Percentiles rank a stretch among this genome's conserved stretches.
Evolutionary conservation across 1,139 yeast species (phyloP).

Genomic region (Candida sp.): DNA sequence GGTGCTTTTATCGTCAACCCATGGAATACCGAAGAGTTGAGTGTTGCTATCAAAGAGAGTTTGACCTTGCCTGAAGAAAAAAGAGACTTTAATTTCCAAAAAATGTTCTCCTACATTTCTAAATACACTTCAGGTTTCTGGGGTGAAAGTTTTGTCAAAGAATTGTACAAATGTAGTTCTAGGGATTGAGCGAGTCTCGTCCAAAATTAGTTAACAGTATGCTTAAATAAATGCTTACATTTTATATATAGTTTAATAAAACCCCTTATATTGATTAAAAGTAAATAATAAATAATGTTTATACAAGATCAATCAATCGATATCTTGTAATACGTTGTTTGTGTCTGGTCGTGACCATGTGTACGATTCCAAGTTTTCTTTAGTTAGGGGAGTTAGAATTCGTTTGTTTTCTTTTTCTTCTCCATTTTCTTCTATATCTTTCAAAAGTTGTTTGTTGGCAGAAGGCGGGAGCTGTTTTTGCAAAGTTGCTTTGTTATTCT

Average conservation of each 20-base stretch:
- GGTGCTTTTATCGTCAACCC: slow-evolving; percentile 96
- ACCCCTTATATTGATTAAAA: too few species aligned
- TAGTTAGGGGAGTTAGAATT: slow-evolving; percentile 22
- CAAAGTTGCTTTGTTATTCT: neutral
- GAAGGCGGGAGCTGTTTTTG: neutral
- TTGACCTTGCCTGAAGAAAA: slow-evolving; percentile 83
- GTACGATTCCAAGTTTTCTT: slow-evolving; percentile 30
- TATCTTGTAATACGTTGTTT: slow-evolving; percentile 17
- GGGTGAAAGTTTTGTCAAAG: slow-evolving; percentile 97
- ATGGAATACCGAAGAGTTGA: slow-evolving; percentile 95
- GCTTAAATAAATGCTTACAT: too few species aligned
- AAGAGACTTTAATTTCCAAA: slow-evolving; percentile 71
- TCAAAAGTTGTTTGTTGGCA: neutral
- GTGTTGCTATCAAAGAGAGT: slow-evolving; percentile 83
- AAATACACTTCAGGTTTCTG: slow-evolving; percentile 94
- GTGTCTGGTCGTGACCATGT: slow-evolving; percentile 17
- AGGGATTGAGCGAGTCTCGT: slow-evolving; percentile 1
- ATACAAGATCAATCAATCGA: slow-evolving; percentile 18
- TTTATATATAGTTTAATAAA: too few species aligned
- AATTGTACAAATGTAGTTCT: slow-evolving; percentile 48
- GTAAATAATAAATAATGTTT: neutral
- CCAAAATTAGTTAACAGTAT: too few species aligned
- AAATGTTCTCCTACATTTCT: slow-evolving; percentile 79
- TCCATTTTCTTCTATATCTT: slow-evolving; percentile 4
- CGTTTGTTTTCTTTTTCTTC: slow-evolving; percentile 13